Percentiles rank a stretch among this genome's conserved stretches.
Conservation (phyloP, 495 filamentous ascomycete genomes). For the Trichoderma reesei region DNA sequence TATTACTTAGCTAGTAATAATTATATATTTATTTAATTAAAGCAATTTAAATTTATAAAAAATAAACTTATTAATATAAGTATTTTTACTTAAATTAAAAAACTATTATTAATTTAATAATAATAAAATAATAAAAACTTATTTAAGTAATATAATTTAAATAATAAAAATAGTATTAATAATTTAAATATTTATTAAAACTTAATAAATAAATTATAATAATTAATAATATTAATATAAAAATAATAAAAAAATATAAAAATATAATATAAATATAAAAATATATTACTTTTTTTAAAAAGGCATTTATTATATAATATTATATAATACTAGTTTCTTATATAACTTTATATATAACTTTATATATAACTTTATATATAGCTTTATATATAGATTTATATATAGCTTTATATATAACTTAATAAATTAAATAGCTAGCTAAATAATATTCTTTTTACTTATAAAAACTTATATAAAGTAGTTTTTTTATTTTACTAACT, state of each 20-base stretch:
- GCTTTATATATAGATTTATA: not conserved
- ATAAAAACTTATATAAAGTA: not conserved
- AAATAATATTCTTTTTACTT: slow-evolving; percentile 1
- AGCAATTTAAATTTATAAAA: not conserved
- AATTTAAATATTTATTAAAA: not conserved
- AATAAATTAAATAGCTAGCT: not conserved
- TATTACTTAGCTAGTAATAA: slow-evolving; percentile 11
- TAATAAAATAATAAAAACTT: slow-evolving; percentile 3
- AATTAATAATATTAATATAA: too few species aligned
- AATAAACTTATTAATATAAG: too few species aligned
- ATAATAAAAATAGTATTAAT: not conserved
- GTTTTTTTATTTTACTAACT: not conserved
- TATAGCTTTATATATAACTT: not conserved
- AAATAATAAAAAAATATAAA: not conserved
- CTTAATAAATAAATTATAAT: not conserved
- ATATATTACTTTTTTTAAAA: not conserved
- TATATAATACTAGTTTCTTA: not conserved
- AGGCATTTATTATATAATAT: slow-evolving; percentile 1
- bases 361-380: not conserved
- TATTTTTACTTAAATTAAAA: slow-evolving; percentile 2
- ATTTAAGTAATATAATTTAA: slow-evolving; percentile 3
- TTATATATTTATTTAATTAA: slow-evolving; percentile 3
- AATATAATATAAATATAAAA: slow-evolving; percentile 1
- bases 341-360: not conserved
- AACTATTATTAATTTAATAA: slow-evolving; percentile 6